These are phyloP conservation scores for Wallacemonas collosoma DNA, from an alignment of 208 protist genomes.

Conservation along the genomic window DNA sequence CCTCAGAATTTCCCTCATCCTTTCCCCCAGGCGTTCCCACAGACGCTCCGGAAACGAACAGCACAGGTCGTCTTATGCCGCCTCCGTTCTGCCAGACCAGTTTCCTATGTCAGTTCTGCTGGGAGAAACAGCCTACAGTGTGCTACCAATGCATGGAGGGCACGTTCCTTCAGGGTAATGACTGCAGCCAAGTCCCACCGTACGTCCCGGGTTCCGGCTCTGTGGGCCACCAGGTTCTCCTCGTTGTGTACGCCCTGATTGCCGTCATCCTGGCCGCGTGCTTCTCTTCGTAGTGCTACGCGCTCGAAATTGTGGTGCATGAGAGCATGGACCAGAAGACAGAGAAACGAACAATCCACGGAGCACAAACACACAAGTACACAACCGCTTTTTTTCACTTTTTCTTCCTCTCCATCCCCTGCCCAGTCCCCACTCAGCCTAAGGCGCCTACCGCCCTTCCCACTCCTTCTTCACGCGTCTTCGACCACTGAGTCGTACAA, in stretches of 20 bases:
- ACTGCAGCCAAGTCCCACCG: neutral
- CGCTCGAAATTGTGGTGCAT: too few relatives aligned
- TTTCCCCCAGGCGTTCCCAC: too few relatives aligned
- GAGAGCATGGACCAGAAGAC: too few relatives aligned
- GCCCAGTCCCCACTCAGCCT: too few relatives aligned
- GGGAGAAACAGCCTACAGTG: slow-evolving; percentile 10
- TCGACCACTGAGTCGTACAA: too few relatives aligned
- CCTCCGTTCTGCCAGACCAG: slow-evolving; percentile 6
- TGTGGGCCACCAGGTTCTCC: neutral
- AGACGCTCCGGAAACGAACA: neutral
- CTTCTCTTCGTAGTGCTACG: neutral
- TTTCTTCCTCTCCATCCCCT: too few relatives aligned
- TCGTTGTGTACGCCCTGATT: neutral
- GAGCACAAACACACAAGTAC: too few relatives aligned
- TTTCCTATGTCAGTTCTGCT: neutral
- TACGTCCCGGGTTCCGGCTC: neutral
- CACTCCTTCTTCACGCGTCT: too few relatives aligned
- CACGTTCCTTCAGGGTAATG: neutral
- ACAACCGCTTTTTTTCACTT: too few relatives aligned
- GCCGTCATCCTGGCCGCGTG: neutral
- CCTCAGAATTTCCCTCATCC: neutral
- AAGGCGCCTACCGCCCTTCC: too few relatives aligned
- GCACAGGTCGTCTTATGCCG: neutral
- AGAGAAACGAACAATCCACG: neutral
- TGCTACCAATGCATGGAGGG: slow-evolving; percentile 9